Evolutionary conservation across 148 eudicot species (phyloP), one percentile per base, ranked within the genome.

Genomic region (Vaccinium vitisidaea): DNA sequence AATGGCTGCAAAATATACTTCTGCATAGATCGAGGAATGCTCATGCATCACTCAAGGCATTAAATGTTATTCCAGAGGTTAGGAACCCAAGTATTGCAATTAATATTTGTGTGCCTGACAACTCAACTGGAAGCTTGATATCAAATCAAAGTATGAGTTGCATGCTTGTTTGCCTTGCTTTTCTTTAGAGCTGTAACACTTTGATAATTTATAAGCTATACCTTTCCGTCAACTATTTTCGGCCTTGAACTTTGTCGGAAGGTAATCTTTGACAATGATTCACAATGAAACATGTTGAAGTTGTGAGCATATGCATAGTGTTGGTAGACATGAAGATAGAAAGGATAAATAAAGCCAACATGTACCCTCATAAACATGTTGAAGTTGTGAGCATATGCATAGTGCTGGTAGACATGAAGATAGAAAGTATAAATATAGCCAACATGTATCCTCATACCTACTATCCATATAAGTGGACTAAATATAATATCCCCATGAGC

Each of bases 11-110:
- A 32, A 32, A 32, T 32, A 32, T 32, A 32, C 36, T 32, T 32
- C 39, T 36, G 39, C 3, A 0, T 36, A 36, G 3, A 36, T 36
- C 39, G 3, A 36, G 39, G 39, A 36, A 36, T 36, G 39, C 39
- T 36, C 39, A 0, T 2, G 39, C 39, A 36, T 36, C 39, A 36
- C 39, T 36, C 91, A 85, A 84, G 91, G 85, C 73, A 80, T 56
- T 86, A 87, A 54, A 81, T 65, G 36, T 25, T 49, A 7, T n/a
- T 46, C 75, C 23, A 46, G 56, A 43, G 43, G 55, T 61, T 2
- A 63, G 71, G 30, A n/a, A 8, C 30, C 55, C 39, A 5, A 6
- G 50, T 43, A 12, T 16, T 13, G 14, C 5, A 46, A 48, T 81
- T 32, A 25, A n/a, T 67, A 53, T n/a, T n/a, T 6, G 21, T 61